These are phyloP conservation scores for Cynara cardunculus DNA, from an alignment of 129 eudicot species.

Conservation along the genomic window DNA sequence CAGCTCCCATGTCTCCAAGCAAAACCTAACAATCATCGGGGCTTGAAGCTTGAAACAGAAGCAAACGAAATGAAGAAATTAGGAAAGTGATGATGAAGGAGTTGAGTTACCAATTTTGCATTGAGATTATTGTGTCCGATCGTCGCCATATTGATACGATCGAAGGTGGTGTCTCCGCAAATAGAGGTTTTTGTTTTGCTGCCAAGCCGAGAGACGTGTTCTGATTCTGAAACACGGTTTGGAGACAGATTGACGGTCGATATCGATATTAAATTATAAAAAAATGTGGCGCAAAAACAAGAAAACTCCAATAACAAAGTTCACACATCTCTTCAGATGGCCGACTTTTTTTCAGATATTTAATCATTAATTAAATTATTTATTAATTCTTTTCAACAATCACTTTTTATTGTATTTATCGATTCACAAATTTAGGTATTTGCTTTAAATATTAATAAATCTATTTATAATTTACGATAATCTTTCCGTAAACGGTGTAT, in stretches of 20 bases:
- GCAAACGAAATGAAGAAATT: not conserved
- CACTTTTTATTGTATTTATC: not conserved
- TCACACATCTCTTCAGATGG: not conserved
- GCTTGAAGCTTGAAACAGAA: constrained; percentile 6
- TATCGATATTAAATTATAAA: constrained; percentile 12
- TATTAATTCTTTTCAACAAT: not conserved
- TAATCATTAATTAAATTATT: not conserved
- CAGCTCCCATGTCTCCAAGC: constrained; percentile 99
- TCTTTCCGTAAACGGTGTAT: no score
- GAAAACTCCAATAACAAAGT: constrained; percentile 7
- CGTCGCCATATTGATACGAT: constrained; percentile 61
- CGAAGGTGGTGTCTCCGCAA: constrained; percentile 12
- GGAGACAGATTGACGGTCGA: not conserved
- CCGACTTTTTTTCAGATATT: not conserved
- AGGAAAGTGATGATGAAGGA: not conserved
- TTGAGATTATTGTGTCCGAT: constrained; percentile 76
- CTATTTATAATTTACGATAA: no score
- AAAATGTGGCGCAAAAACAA: constrained; percentile 18
- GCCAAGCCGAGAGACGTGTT: not conserved
- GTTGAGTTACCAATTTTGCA: constrained; percentile 68
- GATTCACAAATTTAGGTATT: not conserved
- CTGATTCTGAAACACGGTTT: constrained; percentile 9
- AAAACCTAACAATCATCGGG: constrained; percentile 50
- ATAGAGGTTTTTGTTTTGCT: constrained; percentile 14
- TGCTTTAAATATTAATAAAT: no score